These are phyloP conservation scores for Aegilops umbellulata DNA, from an alignment of 176 grass and related monocot species.

Conservation along the genomic window DNA sequence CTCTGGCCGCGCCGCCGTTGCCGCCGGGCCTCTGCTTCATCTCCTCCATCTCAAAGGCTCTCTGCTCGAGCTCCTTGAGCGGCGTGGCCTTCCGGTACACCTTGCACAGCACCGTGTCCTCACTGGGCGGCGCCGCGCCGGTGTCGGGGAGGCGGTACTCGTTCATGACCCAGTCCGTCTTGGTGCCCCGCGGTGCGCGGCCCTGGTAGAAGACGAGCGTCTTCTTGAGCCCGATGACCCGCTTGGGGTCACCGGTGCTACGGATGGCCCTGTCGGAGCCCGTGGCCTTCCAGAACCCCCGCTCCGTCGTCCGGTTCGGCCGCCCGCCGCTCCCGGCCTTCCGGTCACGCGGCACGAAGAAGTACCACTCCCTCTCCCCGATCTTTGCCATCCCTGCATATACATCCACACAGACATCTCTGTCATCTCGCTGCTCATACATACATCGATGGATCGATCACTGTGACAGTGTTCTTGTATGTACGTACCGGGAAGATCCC, in stretches of 20 bases:
- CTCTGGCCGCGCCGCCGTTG: background rate
- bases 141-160: conserved; percentile 75
- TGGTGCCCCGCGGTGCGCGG: conserved; percentile 65
- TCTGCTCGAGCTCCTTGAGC: conserved; percentile 78
- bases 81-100: conserved; percentile 85
- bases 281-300: conserved; percentile 93
- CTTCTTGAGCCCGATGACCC: conserved; percentile 84
- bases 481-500: conserved; percentile 74
- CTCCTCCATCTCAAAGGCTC: conserved; percentile 50
- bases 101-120: conserved; percentile 89
- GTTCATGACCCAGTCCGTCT: conserved; percentile 96
- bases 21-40: conserved; percentile 31
- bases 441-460: background rate
- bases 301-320: conserved; percentile 83
- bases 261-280: conserved; percentile 66
- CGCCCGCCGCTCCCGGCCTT: conserved; percentile 58
- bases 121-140: conserved; percentile 25
- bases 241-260: conserved; percentile 38
- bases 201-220: conserved; percentile 92
- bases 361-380: conserved; percentile 97
- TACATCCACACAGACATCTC: background rate
- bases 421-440: background rate
- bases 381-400: conserved; percentile 64
- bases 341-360: conserved; percentile 79
- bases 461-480: background rate